phyloP scores from a whole-genome alignment of 2,329 filamentous ascomycete species.

The Leptographium flavum region DNA sequence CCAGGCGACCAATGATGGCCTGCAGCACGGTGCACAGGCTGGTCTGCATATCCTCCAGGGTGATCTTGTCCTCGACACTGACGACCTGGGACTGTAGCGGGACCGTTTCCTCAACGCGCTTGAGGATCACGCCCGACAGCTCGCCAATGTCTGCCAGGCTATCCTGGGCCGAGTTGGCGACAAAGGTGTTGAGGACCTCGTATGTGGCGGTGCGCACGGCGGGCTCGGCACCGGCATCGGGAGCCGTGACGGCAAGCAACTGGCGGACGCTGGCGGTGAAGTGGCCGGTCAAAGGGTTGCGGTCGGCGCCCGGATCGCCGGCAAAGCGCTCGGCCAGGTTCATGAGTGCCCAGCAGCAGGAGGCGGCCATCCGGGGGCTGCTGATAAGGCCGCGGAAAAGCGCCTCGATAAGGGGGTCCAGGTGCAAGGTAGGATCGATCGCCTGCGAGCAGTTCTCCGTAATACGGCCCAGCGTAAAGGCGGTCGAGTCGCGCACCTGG shows the following conservation, averaged over 20 bases:
- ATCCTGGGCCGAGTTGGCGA: slow-evolving; percentile 78
- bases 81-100: slow-evolving; percentile 86
- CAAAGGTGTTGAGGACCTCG: slow-evolving; percentile 90
- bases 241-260: slow-evolving; percentile 71
- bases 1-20: slow-evolving; percentile 79
- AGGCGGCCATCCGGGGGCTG: slow-evolving; percentile 92
- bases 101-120: slow-evolving; percentile 81
- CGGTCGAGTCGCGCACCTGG: slow-evolving; percentile 89
- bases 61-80: slow-evolving; percentile 91
- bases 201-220: slow-evolving; percentile 90
- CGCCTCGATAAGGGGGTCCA: slow-evolving; percentile 72
- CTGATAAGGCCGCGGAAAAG: slow-evolving; percentile 82
- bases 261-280: slow-evolving; percentile 86
- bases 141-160: slow-evolving; percentile 68
- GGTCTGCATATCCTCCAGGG: slow-evolving; percentile 94
- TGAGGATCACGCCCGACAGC: slow-evolving; percentile 76
- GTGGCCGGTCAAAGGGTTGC: slow-evolving; percentile 78
- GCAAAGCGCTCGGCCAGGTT: slow-evolving; percentile 94
- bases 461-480: slow-evolving; percentile 89
- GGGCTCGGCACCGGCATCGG: slow-evolving; percentile 56
- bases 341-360: slow-evolving; percentile 98
- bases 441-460: slow-evolving; percentile 86
- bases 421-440: slow-evolving; percentile 71
- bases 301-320: slow-evolving; percentile 60
- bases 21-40: slow-evolving; percentile 85